Evolutionary conservation across 2,329 filamentous ascomycete genomes (phyloP).

Genomic region (Cladophialophora yegresii): DNA sequence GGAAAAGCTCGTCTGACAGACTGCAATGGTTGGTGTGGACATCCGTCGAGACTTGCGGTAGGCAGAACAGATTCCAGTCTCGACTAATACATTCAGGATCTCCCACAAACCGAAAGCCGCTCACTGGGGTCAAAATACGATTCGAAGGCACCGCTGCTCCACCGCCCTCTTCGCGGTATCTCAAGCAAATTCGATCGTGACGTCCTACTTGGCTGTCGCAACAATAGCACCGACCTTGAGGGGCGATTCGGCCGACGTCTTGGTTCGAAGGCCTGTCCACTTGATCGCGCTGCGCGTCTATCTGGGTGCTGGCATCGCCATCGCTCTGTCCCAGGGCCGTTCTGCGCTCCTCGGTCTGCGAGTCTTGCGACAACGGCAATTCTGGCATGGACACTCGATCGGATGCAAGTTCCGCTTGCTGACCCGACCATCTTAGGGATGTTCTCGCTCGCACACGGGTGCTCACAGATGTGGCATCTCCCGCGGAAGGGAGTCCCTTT

Average conservation of each 20-base stretch:
- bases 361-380: constrained; percentile 47
- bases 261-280: constrained; percentile 54
- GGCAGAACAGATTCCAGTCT: background rate
- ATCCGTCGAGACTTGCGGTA: background rate
- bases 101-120: background rate
- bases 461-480: constrained; percentile 40
- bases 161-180: background rate
- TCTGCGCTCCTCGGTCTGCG: constrained; percentile 43
- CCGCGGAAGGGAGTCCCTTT: constrained; percentile 40
- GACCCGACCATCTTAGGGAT: constrained; percentile 26
- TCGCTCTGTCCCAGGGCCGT: constrained; percentile 45
- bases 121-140: background rate
- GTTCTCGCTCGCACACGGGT: constrained; percentile 40
- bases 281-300: constrained; percentile 47
- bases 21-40: background rate
- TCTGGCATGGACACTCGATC: constrained; percentile 45
- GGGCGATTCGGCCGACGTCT: constrained; percentile 53
- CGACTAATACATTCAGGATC: background rate
- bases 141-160: background rate
- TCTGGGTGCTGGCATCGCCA: constrained; percentile 45
- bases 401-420: constrained; percentile 40
- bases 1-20: constrained; percentile 4
- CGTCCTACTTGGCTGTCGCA: constrained; percentile 49
- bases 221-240: constrained; percentile 56
- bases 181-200: constrained; percentile 38